Base-by-base conservation (phyloP, 768 basidiomycete genomes). In the Naganishia antarctica region DNA sequence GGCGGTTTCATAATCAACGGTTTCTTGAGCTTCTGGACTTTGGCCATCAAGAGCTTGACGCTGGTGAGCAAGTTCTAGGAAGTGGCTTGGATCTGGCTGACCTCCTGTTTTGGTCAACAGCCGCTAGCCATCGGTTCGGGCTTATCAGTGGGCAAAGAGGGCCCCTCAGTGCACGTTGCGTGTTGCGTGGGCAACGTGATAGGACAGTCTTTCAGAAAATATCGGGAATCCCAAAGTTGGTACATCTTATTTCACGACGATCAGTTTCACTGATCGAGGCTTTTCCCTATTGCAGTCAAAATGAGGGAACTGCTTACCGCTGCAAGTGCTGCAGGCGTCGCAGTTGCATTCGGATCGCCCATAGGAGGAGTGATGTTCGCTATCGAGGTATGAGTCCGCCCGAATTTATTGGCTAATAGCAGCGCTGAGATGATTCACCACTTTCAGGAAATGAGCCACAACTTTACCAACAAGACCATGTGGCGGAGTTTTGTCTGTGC, bases 401-500 rank as follows among this genome's bases (percentile, higher is more conserved):
- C 5, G 8, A 29, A 13, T 4, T 34, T 8, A 40, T 16, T 40
- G 37, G 91, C 90, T 68, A 47, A 76, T n/a, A 4, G 23, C 11
- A 48, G 18, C 29, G 13, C 13, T 28, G 21, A 28, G 26, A 3
- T 23, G 21, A 29, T 4, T 41, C 50, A 51, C 23, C 58, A 28
- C 13, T 71, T 93, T 90, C 34, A 57, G 53, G 96, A 99, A 85
- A 99, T 99, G 96, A 94, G 90, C 77, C 89, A 91, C 76, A 87
- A 85, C 41, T 98, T 97, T 77, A 94, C 89, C 63, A 93, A 93
- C 79, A 88, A 91, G 78, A 98, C 94, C 4, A 96, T 98, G 91
- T 98, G 94, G 94, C 82, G 87, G 72, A 93, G 90, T 73, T 96
- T 98, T 78, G 87, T 98, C 74, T 98, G 96, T 76, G 96, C 96